Evolutionary conservation across 352 stramenopile genomes (phyloP).

Genomic region (Phytophthora foliorum): DNA sequence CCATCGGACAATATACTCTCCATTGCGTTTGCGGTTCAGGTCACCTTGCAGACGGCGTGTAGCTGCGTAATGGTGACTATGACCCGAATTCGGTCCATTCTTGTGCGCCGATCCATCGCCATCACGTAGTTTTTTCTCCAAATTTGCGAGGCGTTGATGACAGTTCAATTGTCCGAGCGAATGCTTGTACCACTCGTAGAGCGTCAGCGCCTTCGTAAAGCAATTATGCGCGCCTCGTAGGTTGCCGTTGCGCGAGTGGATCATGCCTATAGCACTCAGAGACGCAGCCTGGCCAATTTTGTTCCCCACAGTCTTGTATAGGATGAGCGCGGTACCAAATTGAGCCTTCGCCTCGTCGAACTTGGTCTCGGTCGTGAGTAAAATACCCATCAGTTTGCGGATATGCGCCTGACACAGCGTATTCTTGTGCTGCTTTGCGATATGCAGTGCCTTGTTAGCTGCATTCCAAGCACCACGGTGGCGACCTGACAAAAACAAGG

Average conservation of each 20-base stretch:
- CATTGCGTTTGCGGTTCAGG: conserved; percentile 82
- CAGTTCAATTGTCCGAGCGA: conserved; percentile 82
- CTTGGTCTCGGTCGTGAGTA: conserved; percentile 86
- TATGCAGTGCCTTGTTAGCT: conserved; percentile 76
- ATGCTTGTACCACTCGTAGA: conserved; percentile 90
- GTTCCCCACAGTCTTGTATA: conserved; percentile 80
- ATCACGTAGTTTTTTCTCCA: conserved; percentile 88
- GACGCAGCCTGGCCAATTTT: conserved; percentile 83
- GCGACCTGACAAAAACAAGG: conserved; percentile 77
- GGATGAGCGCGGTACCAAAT: conserved; percentile 77
- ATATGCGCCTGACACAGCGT: conserved; percentile 75
- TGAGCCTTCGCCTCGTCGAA: conserved; percentile 86
- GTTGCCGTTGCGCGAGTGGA: conserved; percentile 84
- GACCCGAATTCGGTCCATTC: conserved; percentile 59
- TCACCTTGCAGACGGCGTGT: conserved; percentile 81
- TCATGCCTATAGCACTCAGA: conserved; percentile 84
- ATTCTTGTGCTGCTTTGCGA: conserved; percentile 81
- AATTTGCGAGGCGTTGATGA: conserved; percentile 80
- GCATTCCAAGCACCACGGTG: conserved; percentile 80
- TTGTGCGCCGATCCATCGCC: conserved; percentile 68
- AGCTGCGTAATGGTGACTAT: conserved; percentile 86
- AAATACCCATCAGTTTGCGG: conserved; percentile 80
- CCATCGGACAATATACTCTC: conserved; percentile 86
- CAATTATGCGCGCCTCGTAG: conserved; percentile 79
- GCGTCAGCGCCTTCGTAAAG: conserved; percentile 81